A percentile compares a stretch with the other conserved stretches of the same genome.
Evolutionary conservation across 306 rosid species (phyloP).

Genomic region (Quercus mongolica): DNA sequence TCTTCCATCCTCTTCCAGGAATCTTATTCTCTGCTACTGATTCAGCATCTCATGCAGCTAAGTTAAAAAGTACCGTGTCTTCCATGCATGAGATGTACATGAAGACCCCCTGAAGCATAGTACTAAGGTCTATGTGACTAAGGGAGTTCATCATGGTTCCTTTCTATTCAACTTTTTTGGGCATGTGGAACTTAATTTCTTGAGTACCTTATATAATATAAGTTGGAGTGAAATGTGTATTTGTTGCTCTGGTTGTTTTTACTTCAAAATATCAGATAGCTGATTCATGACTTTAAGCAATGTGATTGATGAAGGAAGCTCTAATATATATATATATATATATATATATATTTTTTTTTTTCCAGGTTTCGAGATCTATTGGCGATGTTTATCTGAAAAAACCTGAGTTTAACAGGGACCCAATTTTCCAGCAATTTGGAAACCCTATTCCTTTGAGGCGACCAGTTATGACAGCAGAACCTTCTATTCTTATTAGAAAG

Average conservation of each 20-base stretch:
- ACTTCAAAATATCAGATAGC: not conserved
- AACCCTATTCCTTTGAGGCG: constrained; percentile 74
- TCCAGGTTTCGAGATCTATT: constrained; percentile 93
- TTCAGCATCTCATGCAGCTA: constrained; percentile 24
- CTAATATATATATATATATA: not conserved
- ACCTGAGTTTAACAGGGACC: constrained; percentile 79
- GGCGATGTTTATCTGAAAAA: constrained; percentile 88
- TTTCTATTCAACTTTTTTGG: not conserved
- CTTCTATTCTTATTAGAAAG: constrained; percentile 69
- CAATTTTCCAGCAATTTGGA: constrained; percentile 61
- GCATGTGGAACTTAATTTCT: not conserved
- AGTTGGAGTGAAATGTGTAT: not conserved
- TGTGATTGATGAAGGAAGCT: constrained; percentile 20
- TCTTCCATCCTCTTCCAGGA: not conserved
- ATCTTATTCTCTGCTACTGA: constrained; percentile 3
- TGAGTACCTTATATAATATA: not conserved
- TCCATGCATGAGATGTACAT: not conserved
- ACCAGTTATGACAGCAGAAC: constrained; percentile 90
- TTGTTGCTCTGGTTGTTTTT: not conserved
- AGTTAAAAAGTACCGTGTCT: not conserved
- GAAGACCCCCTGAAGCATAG: not conserved
- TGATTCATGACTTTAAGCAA: not conserved
- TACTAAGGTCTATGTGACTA: not conserved
- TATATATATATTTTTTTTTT: not conserved
- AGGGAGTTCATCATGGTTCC: not conserved